Evolutionary conservation across 2,329 filamentous ascomycete genomes (phyloP), one percentile per base, ranked within the genome.

Genomic region (Talaromyces rugulosus): DNA sequence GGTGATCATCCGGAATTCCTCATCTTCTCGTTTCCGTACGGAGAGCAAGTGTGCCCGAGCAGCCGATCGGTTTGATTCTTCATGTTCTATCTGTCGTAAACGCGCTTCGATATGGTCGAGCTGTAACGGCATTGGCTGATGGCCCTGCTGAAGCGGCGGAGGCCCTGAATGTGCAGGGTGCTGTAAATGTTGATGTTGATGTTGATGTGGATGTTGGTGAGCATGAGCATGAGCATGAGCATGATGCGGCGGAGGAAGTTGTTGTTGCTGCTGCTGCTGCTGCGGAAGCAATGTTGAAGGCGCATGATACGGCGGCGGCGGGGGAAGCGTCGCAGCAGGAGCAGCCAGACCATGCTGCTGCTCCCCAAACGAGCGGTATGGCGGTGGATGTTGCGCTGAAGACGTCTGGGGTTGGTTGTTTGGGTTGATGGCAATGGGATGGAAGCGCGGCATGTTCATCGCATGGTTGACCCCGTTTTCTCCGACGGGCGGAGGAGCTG

Each of bases 351-450:
- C 56, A 33, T 64, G 60, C 9, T 64, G 60, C 9, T 62, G 56
- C 53, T 56, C 56, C 8, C 56, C 59, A 59, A 59, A 61, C 11
- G 63, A 59, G 3, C 63, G 58, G n/a, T 57, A 62, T 53, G 58
- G 70, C 44, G 73, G 70, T 55, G 74, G 68, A 5, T 47, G 44
- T 47, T 47, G 44, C 18, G n/a, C 44, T 2, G 44, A 68, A 7
- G 75, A 71, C 42, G 72, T 72, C 18, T 72, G 71, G 58, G 71
- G 69, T 59, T 69, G 65, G 31, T 70, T 71, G 57, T 72, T 72
- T 11, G 75, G 74, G 57, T 77, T 77, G 69, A 77, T 76, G 59
- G 75, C 74, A 66, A 77, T 77, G 56, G 75, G 74, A 59, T 77
- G 74, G 55, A 76, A 77, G 51, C 75, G 74, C 52, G 74, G 73